Evolutionary conservation across 495 filamentous ascomycete genomes (phyloP), one percentile per base, ranked within the genome.

Genomic region (Neurospora sp.): DNA sequence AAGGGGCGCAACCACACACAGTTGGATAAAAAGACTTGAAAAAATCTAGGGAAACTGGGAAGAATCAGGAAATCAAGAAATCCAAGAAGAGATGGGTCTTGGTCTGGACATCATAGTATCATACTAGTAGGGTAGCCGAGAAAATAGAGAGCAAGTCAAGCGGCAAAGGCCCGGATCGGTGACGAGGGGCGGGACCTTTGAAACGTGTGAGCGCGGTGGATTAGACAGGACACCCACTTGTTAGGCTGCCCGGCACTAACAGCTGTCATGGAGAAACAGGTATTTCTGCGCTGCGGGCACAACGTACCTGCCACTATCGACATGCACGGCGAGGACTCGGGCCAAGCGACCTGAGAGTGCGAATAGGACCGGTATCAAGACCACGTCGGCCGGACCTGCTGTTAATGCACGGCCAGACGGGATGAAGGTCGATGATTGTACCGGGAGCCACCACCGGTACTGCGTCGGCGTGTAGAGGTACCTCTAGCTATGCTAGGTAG

Each of bases 241-340:
- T 66, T 66, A 66, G 54, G 54, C 54, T 66, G n/a, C n/a, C n/a
- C n/a, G 54, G 54, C 54, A 66, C 54, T 66, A 66, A 66, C 54
- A 66, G 54, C 54, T 66, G 54, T 66, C 54, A 9, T 66, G 54
- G 27, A 66, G 54, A 66, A 66, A 35, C 54, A 66, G 54, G 54
- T 66, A 66, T 66, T 66, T 35, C 54, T 66, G 54, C 54, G 54
- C 54, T 66, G 54, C 54, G 27, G 54, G 27, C 54, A 31, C 54
- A 66, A 66, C 6, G 54, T 35, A 66, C 14, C 54, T 66, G 14
- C 27, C 54, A 66, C 54, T 66, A 37, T 66, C 54, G 54, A 66
- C 54, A 66, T 66, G 54, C 54, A 66, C 54, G 27, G 27, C 54
- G 54, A 66, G 54, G 54, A 66, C 27, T 66, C 35, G 54, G 14